Conservation (phyloP, 176 grass and related monocot genomes). For the Musa beccarii region DNA sequence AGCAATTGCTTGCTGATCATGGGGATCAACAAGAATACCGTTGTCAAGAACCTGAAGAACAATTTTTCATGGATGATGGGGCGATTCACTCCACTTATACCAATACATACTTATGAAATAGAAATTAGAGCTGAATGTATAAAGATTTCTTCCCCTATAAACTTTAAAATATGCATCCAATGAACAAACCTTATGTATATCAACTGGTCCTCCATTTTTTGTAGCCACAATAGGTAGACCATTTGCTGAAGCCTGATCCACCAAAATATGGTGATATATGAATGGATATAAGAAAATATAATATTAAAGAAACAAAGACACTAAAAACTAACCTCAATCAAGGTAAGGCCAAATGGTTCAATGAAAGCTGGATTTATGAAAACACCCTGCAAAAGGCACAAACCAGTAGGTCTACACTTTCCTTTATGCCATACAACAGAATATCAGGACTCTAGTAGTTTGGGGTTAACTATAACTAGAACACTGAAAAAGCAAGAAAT, state of each 20-base stretch:
- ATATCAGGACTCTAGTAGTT: not conserved
- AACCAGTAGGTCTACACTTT: constrained; percentile 12
- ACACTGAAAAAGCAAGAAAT: not conserved
- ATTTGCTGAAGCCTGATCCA: constrained; percentile 8
- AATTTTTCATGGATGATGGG: constrained; percentile 22
- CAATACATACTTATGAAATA: not conserved
- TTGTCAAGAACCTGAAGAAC: constrained; percentile 65
- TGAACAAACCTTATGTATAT: constrained; percentile 14
- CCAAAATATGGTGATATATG: not conserved
- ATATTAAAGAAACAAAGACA: not conserved
- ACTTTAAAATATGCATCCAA: not conserved
- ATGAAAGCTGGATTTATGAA: constrained; percentile 23
- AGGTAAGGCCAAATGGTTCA: constrained; percentile 23
- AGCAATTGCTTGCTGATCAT: constrained; percentile 71
- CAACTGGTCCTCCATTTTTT: constrained; percentile 23
- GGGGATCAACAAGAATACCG: constrained; percentile 77
- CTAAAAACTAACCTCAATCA: constrained; percentile 16
- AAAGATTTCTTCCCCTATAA: not conserved
- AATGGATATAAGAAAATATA: not conserved
- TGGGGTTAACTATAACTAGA: not conserved
- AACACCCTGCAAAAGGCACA: constrained; percentile 12
- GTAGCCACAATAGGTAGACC: constrained; percentile 20
- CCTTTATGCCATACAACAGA: not conserved
- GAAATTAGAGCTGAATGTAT: not conserved
- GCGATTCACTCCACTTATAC: not conserved